Percentiles rank a stretch among this genome's conserved stretches.
Evolutionary conservation across 306 rosid genomes (phyloP).

Genomic region (Fagus sylvatica): DNA sequence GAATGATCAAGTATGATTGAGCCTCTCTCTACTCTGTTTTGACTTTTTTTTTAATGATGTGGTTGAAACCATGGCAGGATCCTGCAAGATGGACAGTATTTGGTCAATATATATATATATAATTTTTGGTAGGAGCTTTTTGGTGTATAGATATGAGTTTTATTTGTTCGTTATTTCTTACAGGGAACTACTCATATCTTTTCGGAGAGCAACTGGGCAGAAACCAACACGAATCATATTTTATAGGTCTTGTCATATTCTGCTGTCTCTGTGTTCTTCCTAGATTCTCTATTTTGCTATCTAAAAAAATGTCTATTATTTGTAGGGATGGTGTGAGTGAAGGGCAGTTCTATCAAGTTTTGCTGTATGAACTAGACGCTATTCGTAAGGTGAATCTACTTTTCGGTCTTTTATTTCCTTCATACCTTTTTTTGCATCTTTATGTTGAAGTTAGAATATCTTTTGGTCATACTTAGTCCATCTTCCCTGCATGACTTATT

Average conservation of each 20-base stretch:
- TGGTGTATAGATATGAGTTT: not conserved
- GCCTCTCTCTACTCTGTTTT: not conserved
- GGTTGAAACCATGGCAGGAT: not conserved
- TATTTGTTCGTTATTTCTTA: not conserved
- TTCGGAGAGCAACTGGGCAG: conserved; percentile 94
- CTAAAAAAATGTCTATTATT: conserved; percentile 5
- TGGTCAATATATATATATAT: not conserved
- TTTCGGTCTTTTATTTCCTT: not conserved
- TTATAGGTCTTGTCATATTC: conserved; percentile 52
- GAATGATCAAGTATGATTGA: conserved; percentile 78
- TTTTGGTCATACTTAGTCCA: not conserved
- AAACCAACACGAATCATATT: conserved; percentile 95
- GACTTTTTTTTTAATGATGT: not conserved
- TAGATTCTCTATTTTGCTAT: not conserved
- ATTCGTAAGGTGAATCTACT: conserved; percentile 63
- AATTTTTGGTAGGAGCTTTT: not conserved
- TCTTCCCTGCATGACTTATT: not conserved
- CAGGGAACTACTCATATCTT: conserved; percentile 95
- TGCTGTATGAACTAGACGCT: conserved; percentile 92
- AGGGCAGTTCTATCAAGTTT: conserved; percentile 93
- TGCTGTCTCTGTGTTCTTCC: not conserved
- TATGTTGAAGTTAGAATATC: not conserved
- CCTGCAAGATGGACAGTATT: not conserved
- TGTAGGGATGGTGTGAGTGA: conserved; percentile 98
- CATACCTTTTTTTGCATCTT: not conserved